A percentile compares a stretch with the other conserved stretches of the same genome.
Conservation (phyloP, 2,329 filamentous ascomycete genomes). For the Orbilia ellipsospora region DNA sequence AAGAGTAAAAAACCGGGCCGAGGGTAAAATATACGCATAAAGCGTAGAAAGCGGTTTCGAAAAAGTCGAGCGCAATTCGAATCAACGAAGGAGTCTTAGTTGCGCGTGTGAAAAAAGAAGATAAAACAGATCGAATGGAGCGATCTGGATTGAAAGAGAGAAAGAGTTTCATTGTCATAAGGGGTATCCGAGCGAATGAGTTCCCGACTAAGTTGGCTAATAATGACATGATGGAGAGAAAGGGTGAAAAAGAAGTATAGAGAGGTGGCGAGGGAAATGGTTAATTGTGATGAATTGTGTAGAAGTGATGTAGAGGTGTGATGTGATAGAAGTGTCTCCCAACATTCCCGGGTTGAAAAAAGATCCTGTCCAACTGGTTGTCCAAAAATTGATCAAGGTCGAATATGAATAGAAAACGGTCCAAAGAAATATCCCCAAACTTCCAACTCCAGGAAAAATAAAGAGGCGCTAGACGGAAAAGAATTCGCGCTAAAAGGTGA, state of each 20-base stretch:
- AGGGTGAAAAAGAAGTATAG: neutral
- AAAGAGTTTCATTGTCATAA: constrained; percentile 44
- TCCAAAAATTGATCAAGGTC: constrained; percentile 16
- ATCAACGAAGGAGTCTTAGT: too few species aligned
- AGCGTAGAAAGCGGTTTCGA: too few species aligned
- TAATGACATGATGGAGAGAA: constrained; percentile 40
- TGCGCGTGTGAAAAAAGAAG: too few species aligned
- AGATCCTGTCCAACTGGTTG: constrained; percentile 9
- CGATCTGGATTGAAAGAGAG: too few species aligned
- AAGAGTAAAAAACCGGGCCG: too few species aligned
- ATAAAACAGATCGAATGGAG: too few species aligned
- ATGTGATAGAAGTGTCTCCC: neutral
- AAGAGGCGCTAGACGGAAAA: constrained; percentile 20
- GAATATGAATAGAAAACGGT: constrained; percentile 16
- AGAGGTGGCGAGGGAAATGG: neutral
- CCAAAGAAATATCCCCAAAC: constrained; percentile 19
- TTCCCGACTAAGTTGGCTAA: constrained; percentile 48
- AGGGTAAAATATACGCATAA: too few species aligned
- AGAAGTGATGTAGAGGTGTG: neutral
- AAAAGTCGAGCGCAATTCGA: too few species aligned
- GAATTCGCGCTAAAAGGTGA: neutral
- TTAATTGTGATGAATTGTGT: neutral
- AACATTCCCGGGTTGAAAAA: neutral
- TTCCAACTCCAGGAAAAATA: constrained; percentile 32
- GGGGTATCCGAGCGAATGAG: constrained; percentile 31